Evolutionary conservation across 2,329 filamentous ascomycete species (phyloP).

Genomic region (Aureobasidium sp.): DNA sequence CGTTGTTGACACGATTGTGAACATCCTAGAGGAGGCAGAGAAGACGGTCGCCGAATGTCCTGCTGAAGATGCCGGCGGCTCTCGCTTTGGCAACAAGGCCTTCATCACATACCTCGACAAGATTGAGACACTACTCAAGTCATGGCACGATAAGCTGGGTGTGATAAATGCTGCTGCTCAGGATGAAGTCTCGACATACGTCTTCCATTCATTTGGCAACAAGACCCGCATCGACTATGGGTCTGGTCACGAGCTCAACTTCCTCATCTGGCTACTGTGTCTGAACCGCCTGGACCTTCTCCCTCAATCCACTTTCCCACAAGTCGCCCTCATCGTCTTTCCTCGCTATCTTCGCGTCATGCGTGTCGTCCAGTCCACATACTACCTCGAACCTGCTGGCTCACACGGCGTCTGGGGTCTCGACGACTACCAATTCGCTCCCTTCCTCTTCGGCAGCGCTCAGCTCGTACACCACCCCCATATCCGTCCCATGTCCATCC

Average conservation of each 20-base stretch:
- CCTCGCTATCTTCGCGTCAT: constrained; percentile 76
- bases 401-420: constrained; percentile 46
- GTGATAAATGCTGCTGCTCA: constrained; percentile 45
- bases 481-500: constrained; percentile 54
- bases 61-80: constrained; percentile 76
- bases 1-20: constrained; percentile 55
- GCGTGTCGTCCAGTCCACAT: constrained; percentile 79
- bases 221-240: constrained; percentile 87
- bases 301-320: constrained; percentile 56
- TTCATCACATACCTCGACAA: constrained; percentile 77
- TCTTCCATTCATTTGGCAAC: constrained; percentile 79
- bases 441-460: constrained; percentile 42
- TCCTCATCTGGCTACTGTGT: constrained; percentile 92
- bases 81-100: constrained; percentile 87
- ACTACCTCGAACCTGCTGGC: constrained; percentile 79
- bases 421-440: constrained; percentile 47
- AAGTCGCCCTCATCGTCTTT: constrained; percentile 71
- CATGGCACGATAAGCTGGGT: constrained; percentile 58
- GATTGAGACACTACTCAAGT: constrained; percentile 37
- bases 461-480: constrained; percentile 58
- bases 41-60: constrained; percentile 60
- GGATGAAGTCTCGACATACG: constrained; percentile 68
- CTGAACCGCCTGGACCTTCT: constrained; percentile 71
- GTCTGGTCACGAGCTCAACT: constrained; percentile 95
- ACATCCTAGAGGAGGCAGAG: constrained; percentile 62